Conservation (phyloP, 306 rosid species). For the Dalbergia oliveri region DNA sequence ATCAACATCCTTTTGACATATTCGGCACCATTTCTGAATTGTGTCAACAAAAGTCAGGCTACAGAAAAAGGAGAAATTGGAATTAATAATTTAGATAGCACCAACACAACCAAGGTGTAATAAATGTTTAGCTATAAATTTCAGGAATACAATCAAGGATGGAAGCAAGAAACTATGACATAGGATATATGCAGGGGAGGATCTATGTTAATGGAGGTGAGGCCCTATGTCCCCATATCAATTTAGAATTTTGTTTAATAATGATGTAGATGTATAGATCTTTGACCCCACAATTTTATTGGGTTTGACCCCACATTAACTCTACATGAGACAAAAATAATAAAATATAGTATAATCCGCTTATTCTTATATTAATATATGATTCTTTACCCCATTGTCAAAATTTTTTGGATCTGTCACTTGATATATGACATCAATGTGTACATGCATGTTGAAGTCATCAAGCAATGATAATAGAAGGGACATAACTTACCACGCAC, state of each 20-base stretch:
- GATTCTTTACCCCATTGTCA: too few species aligned
- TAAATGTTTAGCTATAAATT: slow-evolving; percentile 18
- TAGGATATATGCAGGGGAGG: background rate
- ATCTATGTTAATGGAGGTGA: too few species aligned
- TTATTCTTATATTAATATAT: too few species aligned
- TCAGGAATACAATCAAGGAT: slow-evolving; percentile 38
- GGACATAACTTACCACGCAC: slow-evolving; percentile 74
- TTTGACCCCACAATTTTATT: too few species aligned
- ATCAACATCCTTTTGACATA: slow-evolving; percentile 58
- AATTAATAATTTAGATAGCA: slow-evolving; percentile 38
- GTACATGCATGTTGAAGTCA: slow-evolving; percentile 13
- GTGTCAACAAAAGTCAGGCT: slow-evolving; percentile 72
- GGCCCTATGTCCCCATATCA: too few species aligned
- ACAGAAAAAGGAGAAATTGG: slow-evolving; percentile 32
- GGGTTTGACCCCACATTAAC: too few species aligned
- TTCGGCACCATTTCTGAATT: slow-evolving; percentile 60
- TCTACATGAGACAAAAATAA: too few species aligned
- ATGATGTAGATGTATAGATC: too few species aligned
- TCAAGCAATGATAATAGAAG: slow-evolving; percentile 32
- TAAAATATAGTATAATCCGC: too few species aligned
- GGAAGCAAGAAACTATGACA: slow-evolving; percentile 34
- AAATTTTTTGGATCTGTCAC: too few species aligned
- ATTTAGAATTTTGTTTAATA: too few species aligned
- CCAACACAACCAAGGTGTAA: slow-evolving; percentile 30
- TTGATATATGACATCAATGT: slow-evolving; percentile 2